Base-by-base conservation (phyloP, 495 filamentous ascomycete species). In the Aspergillus wentii region DNA sequence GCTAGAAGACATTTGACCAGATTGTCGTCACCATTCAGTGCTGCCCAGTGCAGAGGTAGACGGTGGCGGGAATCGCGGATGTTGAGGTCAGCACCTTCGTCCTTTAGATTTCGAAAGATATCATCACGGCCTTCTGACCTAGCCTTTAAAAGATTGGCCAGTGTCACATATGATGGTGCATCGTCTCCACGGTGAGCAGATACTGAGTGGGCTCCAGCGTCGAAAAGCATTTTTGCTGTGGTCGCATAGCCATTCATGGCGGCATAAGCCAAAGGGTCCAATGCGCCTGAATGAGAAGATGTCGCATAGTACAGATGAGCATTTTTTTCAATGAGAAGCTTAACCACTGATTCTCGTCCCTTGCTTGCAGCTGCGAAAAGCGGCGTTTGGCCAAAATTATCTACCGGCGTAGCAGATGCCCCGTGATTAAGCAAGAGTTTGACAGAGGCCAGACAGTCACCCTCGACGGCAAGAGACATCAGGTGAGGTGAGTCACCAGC, bases 1-100 rank as follows among this genome's bases (percentile, higher is more conserved):
- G 22, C 16, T 23, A 46, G 21, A 4, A 46, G 38, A 10, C 30
- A 33, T 33, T 33, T 33, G 5, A 33, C 2, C 5, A 33, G 30
- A 33, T 33, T 33, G 16, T 33, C 30, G 30, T 33, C 16, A n/a
- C 30, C 30, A 9, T 17, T 33, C 11, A 33, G 16, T 33, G 30
- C 30, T 11, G 30, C 30, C 30, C 30, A 33, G 17, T 33, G 30
- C 5, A 33, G 17, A 33, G 30, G 30, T 2, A 33, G 30, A 33
- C 30, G 30, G 5, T 5, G 11, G 17, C 16, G 17, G 1, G 30
- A 5, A 5, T 33, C 30, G 16, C 30, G 30, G 2, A 33, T 33
- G 30, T 33, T 33, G 30, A 15, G 30, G 16, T 33, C 30, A 17
- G 30, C 30, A 10, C 30, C 30, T 11, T 17, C 16, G 30, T 33